Percentiles rank a stretch among this genome's conserved stretches.
phyloP scores from a whole-genome alignment of 2,329 filamentous ascomycete genomes.

The Echinosphaeria canescens region DNA sequence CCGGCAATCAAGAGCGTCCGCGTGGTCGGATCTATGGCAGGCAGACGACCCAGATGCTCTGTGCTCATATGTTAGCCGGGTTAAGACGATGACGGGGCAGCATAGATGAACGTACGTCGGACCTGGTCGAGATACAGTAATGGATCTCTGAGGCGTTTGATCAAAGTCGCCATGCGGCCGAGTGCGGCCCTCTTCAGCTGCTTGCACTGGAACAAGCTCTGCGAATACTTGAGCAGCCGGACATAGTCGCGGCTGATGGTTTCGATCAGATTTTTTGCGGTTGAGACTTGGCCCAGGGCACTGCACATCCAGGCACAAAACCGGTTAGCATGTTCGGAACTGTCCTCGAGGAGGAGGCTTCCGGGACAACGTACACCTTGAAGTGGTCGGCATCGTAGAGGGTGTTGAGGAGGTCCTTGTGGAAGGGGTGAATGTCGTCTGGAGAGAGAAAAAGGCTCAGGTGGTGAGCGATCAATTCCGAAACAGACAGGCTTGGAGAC shows the following conservation, averaged over 20 bases:
- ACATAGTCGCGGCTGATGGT: conserved; percentile 94
- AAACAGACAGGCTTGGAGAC: too few relatives aligned
- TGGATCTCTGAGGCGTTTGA: conserved; percentile 84
- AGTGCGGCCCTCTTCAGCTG: conserved; percentile 92
- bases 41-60: conserved; percentile 88
- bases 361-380: too few relatives aligned
- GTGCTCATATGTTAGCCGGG: too few relatives aligned
- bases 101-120: too few relatives aligned
- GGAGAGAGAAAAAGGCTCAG: too few relatives aligned
- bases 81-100: too few relatives aligned
- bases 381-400: conserved; percentile 96
- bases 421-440: conserved; percentile 8
- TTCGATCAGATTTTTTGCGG: conserved; percentile 91
- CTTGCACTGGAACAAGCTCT: conserved; percentile 96
- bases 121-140: conserved; percentile 87
- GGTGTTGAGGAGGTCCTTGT: conserved; percentile 74
- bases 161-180: conserved; percentile 95
- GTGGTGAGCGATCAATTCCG: too few relatives aligned
- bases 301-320: too few relatives aligned
- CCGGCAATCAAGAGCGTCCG: conserved; percentile 90
- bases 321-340: too few relatives aligned
- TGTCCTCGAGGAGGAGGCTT: too few relatives aligned
- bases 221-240: conserved; percentile 73
- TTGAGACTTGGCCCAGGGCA: conserved; percentile 85
- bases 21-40: conserved; percentile 96